A percentile compares a stretch with the other conserved stretches of the same genome.
phyloP scores from a whole-genome alignment of 2,329 filamentous ascomycete genomes.

The Chaetomium olivaceum region DNA sequence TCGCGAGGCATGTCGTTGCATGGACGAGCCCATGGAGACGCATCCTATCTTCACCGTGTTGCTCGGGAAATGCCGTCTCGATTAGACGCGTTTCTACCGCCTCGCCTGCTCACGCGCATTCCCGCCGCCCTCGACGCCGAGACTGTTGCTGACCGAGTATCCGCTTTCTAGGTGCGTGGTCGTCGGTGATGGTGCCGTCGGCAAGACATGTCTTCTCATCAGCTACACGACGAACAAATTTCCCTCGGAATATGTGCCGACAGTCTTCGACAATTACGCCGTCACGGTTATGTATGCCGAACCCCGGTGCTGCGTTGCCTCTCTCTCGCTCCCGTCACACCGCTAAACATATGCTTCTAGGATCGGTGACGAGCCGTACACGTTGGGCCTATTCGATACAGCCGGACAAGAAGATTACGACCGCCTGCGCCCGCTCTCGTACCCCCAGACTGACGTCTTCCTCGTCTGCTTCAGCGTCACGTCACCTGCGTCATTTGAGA shows the following conservation, averaged over 20 bases:
- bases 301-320: conserved; percentile 4
- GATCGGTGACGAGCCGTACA: conserved; percentile 99
- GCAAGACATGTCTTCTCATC: conserved; percentile 98
- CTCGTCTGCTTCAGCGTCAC: conserved; percentile 98
- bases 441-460: conserved; percentile 98
- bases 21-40: not conserved
- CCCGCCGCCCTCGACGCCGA: not conserved
- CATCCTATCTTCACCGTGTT: not conserved
- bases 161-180: conserved; percentile 80
- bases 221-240: conserved; percentile 99
- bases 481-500: conserved; percentile 96
- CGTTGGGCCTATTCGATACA: conserved; percentile 95
- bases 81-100: not conserved
- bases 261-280: conserved; percentile 99
- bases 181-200: conserved; percentile 97
- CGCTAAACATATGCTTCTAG: conserved; percentile 49
- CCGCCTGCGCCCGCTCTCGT: conserved; percentile 90
- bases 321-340: conserved; percentile 10
- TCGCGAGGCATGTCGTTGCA: conserved; percentile 5
- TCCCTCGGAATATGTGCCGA: conserved; percentile 98
- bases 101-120: no score
- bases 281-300: conserved; percentile 95
- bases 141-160: conserved; percentile 11
- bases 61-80: not conserved
- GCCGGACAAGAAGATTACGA: conserved; percentile 99